These are phyloP conservation scores for Cokeromyces recurvatus DNA, from an alignment of 371 early-diverging fungal species.

Conservation along the genomic window DNA sequence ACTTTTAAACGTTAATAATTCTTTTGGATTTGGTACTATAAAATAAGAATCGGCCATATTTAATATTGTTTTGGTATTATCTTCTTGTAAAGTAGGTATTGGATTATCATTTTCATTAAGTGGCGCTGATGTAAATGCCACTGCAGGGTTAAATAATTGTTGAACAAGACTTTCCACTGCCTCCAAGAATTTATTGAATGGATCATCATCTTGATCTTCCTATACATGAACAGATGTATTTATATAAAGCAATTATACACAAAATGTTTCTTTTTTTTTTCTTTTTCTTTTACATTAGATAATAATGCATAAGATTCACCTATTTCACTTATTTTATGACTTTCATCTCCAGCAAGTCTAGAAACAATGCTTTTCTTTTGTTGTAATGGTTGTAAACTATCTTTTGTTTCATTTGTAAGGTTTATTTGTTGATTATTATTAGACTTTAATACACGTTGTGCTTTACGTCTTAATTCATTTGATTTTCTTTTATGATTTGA, in stretches of 20 bases:
- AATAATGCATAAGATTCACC: slow-evolving; percentile 22
- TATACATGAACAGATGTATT: background rate
- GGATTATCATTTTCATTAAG: slow-evolving; percentile 52
- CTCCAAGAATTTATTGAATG: slow-evolving; percentile 83
- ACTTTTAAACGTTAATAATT: too few species aligned
- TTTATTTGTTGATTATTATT: slow-evolving; percentile 3
- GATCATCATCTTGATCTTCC: slow-evolving; percentile 50
- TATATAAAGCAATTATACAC: too few species aligned
- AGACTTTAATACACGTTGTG: slow-evolving; percentile 8
- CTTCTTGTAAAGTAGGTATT: background rate
- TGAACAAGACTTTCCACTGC: slow-evolving; percentile 70
- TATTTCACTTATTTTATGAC: slow-evolving; percentile 6
- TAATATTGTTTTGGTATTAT: background rate
- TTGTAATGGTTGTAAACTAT: background rate
- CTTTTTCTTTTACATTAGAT: slow-evolving; percentile 14
- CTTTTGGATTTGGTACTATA: slow-evolving; percentile 29
- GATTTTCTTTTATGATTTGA: slow-evolving; percentile 16
- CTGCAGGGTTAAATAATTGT: slow-evolving; percentile 65
- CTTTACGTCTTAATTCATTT: slow-evolving; percentile 13
- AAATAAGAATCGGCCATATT: slow-evolving; percentile 60
- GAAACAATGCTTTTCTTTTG: slow-evolving; percentile 3
- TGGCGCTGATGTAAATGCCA: slow-evolving; percentile 73
- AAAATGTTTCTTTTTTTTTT: too few species aligned
- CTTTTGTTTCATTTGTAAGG: background rate
- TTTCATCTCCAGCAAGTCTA: slow-evolving; percentile 6